Evolutionary conservation across 2,329 filamentous ascomycete species (phyloP).

Genomic region (Tothia fuscella): DNA sequence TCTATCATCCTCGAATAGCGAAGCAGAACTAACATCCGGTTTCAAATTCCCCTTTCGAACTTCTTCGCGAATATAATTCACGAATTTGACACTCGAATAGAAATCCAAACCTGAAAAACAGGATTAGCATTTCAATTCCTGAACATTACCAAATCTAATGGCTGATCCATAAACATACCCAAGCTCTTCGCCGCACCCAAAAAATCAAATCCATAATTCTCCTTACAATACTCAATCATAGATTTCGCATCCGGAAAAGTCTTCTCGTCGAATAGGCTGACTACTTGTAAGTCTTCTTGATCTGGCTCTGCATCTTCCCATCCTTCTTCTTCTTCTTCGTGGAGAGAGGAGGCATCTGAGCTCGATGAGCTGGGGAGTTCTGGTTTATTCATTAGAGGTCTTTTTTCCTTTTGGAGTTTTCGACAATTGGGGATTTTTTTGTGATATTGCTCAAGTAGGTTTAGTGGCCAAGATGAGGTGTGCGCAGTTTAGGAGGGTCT

Average conservation of each 20-base stretch:
- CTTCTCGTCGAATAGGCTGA: constrained; percentile 29
- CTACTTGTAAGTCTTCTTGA: constrained; percentile 24
- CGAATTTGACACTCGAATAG: constrained; percentile 30
- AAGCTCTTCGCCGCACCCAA: constrained; percentile 21
- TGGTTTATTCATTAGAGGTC: too few relatives aligned
- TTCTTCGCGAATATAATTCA: constrained; percentile 38
- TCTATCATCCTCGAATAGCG: constrained; percentile 61
- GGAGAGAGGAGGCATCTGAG: constrained; percentile 1
- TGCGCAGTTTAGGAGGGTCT: too few relatives aligned
- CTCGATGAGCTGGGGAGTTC: constrained; percentile 4
- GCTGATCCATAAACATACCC: constrained; percentile 18
- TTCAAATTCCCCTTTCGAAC: constrained; percentile 25
- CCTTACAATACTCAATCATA: constrained; percentile 27
- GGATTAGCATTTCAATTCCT: background rate
- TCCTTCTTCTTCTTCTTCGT: constrained; percentile 17
- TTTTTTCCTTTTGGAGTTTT: too few relatives aligned
- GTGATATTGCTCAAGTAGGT: too few relatives aligned
- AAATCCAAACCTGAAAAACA: constrained; percentile 29
- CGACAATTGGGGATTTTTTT: too few relatives aligned
- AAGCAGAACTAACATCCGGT: constrained; percentile 47
- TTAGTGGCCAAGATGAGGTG: too few relatives aligned
- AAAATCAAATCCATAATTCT: constrained; percentile 30
- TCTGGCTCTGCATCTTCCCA: constrained; percentile 34
- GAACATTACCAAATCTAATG: constrained; percentile 4
- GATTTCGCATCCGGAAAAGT: constrained; percentile 20